Percentiles rank a stretch among this genome's conserved stretches.
Evolutionary conservation across 768 basidiomycete species (phyloP).

Genomic region (Porphyrellus cyaneotinctus): DNA sequence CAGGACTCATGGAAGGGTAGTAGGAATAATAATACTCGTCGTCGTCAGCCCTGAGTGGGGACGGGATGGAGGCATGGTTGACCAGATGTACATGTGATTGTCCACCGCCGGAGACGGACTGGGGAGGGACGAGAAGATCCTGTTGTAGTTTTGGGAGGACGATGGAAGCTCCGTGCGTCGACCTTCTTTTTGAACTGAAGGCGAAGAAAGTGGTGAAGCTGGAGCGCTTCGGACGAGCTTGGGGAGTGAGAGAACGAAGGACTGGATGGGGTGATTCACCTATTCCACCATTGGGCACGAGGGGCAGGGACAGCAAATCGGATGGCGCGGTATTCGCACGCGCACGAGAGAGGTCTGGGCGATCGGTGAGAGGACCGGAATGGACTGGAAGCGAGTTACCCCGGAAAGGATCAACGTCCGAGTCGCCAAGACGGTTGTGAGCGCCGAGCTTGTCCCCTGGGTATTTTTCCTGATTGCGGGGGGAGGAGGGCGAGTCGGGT

Average conservation of each 20-base stretch:
- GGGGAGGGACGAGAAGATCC: slow-evolving; percentile 2
- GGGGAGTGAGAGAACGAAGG: slow-evolving; percentile 18
- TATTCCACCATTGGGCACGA: slow-evolving; percentile 53
- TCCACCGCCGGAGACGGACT: slow-evolving; percentile 6
- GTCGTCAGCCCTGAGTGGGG: slow-evolving; percentile 28
- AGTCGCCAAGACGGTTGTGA: slow-evolving; percentile 39
- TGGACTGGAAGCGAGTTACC: slow-evolving; percentile 22
- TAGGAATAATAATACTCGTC: slow-evolving; percentile 53
- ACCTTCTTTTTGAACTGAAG: slow-evolving; percentile 26
- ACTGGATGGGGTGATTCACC: slow-evolving; percentile 54
- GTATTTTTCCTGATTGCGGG: slow-evolving; percentile 10
- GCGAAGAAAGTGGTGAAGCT: slow-evolving; percentile 36
- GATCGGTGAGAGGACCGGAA: slow-evolving; percentile 3
- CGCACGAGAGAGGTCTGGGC: slow-evolving; percentile 11
- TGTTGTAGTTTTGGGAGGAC: slow-evolving; percentile 14
- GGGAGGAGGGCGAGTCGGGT: slow-evolving; percentile 3
- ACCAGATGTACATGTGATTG: slow-evolving; percentile 8
- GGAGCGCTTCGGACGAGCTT: slow-evolving; percentile 36
- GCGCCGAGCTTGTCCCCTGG: slow-evolving; percentile 36
- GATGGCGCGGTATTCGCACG: slow-evolving; percentile 29
- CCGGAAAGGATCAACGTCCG: slow-evolving; percentile 30
- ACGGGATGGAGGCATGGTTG: slow-evolving; percentile 13
- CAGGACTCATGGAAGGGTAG: slow-evolving; percentile 38
- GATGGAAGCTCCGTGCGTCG: slow-evolving; percentile 18
- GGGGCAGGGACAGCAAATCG: slow-evolving; percentile 37